A percentile compares a stretch with the other conserved stretches of the same genome.
These are phyloP conservation scores for Cymbopogon flexuosus DNA, from an alignment of 202 grass and related monocot genomes.

Conservation along the genomic window DNA sequence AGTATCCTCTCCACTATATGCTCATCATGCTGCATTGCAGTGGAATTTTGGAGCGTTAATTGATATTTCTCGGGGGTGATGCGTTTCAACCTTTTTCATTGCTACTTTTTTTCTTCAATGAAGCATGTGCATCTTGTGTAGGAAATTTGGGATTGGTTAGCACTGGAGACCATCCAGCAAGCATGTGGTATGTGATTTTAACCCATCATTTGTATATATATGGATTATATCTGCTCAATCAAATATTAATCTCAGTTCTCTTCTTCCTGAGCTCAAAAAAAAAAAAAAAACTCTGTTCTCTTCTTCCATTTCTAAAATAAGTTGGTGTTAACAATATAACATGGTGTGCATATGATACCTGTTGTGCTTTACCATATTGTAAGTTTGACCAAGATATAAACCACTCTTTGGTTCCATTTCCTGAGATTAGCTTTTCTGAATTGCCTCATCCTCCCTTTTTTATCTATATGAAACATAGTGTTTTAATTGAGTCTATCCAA, in stretches of 20 bases:
- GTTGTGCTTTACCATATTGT: neutral
- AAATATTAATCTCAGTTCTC: neutral
- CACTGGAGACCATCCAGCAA: conserved; percentile 79
- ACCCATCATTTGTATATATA: neutral
- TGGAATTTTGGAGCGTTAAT: neutral
- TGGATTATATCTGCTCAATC: neutral
- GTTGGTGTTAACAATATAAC: neutral
- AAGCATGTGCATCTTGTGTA: conserved; percentile 30
- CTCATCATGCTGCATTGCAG: neutral
- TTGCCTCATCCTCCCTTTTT: neutral
- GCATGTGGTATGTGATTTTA: conserved; percentile 81
- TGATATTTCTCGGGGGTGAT: neutral
- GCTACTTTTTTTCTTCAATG: conserved; percentile 11
- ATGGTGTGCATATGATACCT: neutral
- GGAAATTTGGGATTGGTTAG: conserved; percentile 86
- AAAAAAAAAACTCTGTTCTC: too few relatives aligned
- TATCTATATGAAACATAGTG: neutral
- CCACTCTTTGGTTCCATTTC: neutral
- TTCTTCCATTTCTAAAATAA: conserved; percentile 8
- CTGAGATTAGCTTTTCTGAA: neutral
- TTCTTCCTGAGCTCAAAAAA: too few relatives aligned
- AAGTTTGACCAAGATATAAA: neutral
- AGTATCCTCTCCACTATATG: neutral
- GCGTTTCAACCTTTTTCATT: conserved; percentile 1
- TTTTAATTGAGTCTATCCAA: conserved; percentile 23